Percentiles rank a stretch among this genome's conserved stretches.
Evolutionary conservation across 768 basidiomycete species (phyloP).

Genomic region (Tephrocybe sp.): DNA sequence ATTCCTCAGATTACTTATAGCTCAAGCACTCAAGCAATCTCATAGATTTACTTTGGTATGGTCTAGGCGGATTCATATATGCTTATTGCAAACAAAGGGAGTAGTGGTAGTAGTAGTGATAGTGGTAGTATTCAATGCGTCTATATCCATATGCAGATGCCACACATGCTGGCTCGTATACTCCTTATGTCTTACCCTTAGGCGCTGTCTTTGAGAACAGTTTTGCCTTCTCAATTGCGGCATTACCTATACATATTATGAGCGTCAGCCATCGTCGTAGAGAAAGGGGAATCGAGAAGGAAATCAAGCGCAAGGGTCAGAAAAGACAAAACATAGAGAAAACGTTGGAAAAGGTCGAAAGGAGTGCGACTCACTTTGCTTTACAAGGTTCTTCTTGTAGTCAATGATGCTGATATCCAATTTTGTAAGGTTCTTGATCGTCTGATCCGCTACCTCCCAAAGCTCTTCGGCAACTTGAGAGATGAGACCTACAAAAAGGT

Average conservation of each 20-base stretch:
- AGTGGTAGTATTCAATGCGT: no score
- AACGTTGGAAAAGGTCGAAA: background rate
- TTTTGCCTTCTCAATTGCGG: conserved; percentile 67
- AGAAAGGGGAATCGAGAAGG: background rate
- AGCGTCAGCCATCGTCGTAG: conserved; percentile 11
- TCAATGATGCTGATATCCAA: conserved; percentile 88
- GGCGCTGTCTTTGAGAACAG: conserved; percentile 82
- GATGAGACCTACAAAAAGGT: conserved; percentile 40
- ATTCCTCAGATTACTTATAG: no score
- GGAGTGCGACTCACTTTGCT: conserved; percentile 55
- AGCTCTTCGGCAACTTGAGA: no score
- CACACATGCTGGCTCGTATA: no score
- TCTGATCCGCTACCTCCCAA: conserved; percentile 93
- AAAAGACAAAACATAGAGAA: background rate
- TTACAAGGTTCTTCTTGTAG: conserved; percentile 60
- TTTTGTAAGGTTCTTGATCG: conserved; percentile 90
- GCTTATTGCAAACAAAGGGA: no score
- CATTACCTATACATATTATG: conserved; percentile 52
- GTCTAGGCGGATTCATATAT: no score
- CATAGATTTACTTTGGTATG: no score
- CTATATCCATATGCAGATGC: no score
- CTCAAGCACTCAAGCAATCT: no score
- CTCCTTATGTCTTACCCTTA: conserved; percentile 62
- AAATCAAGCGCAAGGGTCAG: background rate
- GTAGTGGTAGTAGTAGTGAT: no score